Percentiles rank a stretch among this genome's conserved stretches.
Conservation (phyloP, 2,329 filamentous ascomycete species). For the Fusarium piperis region DNA sequence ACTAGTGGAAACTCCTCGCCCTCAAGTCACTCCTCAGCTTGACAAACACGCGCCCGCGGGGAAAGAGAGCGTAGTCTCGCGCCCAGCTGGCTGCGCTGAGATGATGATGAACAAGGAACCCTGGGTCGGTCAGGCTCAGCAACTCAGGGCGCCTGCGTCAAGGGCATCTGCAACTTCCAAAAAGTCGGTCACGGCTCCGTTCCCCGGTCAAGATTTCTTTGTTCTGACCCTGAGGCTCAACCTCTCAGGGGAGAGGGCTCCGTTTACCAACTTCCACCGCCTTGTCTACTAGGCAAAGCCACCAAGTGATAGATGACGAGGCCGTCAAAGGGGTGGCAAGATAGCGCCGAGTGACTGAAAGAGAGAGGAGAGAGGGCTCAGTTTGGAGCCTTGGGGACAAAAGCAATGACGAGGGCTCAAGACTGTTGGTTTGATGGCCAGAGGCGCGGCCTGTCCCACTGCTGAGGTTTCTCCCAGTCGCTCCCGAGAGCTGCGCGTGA, state of each 20-base stretch:
- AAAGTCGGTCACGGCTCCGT: conserved; percentile 35
- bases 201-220: conserved; percentile 36
- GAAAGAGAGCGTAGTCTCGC: conserved; percentile 25
- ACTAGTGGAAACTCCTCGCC: conserved; percentile 32
- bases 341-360: conserved; percentile 1
- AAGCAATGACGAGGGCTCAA: conserved; percentile 24
- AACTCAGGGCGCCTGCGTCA: conserved; percentile 17
- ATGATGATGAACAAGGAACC: conserved; percentile 35
- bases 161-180: conserved; percentile 32
- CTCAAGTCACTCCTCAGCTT: conserved; percentile 38
- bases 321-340: conserved; percentile 10
- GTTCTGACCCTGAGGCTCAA: conserved; percentile 26
- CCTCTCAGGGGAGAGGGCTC: conserved; percentile 29
- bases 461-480: conserved; percentile 31
- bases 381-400: conserved; percentile 19
- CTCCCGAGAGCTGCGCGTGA: conserved; percentile 26
- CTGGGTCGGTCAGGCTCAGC: conserved; percentile 23
- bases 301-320: conserved; percentile 44
- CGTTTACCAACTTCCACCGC: conserved; percentile 41
- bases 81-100: neutral
- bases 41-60: conserved; percentile 40
- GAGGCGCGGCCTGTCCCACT: conserved; percentile 35
- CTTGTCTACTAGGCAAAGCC: conserved; percentile 37
- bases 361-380: conserved; percentile 14
- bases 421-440: conserved; percentile 29